Evolutionary conservation across 2,329 filamentous ascomycete genomes (phyloP).

Genomic region (Fusarium sp.): DNA sequence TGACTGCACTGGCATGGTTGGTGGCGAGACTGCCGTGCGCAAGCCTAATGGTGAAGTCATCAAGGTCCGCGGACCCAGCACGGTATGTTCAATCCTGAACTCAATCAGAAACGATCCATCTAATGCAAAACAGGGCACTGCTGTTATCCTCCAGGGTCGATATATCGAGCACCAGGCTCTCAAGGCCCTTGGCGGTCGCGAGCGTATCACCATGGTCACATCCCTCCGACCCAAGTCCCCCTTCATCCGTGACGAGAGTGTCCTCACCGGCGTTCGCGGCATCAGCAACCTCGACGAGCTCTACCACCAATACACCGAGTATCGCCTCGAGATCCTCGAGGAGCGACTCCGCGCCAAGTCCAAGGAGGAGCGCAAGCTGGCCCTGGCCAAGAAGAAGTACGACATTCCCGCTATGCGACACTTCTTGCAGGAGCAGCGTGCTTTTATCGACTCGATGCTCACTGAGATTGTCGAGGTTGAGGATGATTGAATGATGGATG

Average conservation of each 20-base stretch:
- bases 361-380: background rate
- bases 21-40: constrained; percentile 48
- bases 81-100: constrained; percentile 10
- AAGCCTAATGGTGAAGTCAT: constrained; percentile 39
- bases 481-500: background rate
- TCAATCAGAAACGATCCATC: background rate
- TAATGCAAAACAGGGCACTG: constrained; percentile 46
- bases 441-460: constrained; percentile 6
- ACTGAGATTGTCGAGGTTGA: background rate
- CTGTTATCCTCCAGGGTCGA: constrained; percentile 56
- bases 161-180: constrained; percentile 58
- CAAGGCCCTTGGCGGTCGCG: constrained; percentile 51
- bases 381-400: constrained; percentile 7
- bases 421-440: background rate
- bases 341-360: background rate
- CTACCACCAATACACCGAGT: constrained; percentile 10
- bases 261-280: constrained; percentile 7
- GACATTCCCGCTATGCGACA: background rate
- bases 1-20: constrained; percentile 58
- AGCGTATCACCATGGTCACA: constrained; percentile 59
- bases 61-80: constrained; percentile 40
- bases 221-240: constrained; percentile 55
- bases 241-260: constrained; percentile 49
- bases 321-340: constrained; percentile 10
- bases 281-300: constrained; percentile 2